phyloP scores from a whole-genome alignment of 139 green algal species.

The Coelastrella sp. region DNA sequence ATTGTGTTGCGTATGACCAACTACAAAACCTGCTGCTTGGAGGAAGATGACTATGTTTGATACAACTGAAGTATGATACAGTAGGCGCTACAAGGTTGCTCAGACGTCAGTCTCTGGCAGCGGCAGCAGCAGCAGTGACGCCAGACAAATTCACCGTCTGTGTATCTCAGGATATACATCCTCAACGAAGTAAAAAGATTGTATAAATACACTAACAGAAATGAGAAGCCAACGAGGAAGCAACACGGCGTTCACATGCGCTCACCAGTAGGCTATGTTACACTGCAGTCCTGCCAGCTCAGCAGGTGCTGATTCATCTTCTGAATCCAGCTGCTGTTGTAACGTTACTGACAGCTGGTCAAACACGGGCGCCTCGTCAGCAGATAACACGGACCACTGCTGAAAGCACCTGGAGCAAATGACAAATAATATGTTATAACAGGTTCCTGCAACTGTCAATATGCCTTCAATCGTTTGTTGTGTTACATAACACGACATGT shows the following conservation, averaged over 20 bases:
- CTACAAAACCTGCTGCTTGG: background rate
- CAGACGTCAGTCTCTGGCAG: slow-evolving; percentile 25
- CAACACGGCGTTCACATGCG: too few relatives aligned
- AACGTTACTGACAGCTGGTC: background rate
- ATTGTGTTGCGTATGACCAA: too few relatives aligned
- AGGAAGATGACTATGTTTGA: too few relatives aligned
- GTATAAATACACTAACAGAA: too few relatives aligned
- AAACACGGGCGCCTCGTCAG: slow-evolving; percentile 6
- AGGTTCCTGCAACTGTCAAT: too few relatives aligned
- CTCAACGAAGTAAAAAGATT: too few relatives aligned
- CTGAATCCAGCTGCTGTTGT: slow-evolving; percentile 11
- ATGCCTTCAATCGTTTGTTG: too few relatives aligned
- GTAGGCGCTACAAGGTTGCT: slow-evolving; percentile 26
- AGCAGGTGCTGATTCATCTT: slow-evolving; percentile 44
- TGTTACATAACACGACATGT: too few relatives aligned
- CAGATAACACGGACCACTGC: slow-evolving; percentile 56
- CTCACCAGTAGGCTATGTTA: slow-evolving; percentile 46
- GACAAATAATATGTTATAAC: background rate
- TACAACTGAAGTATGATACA: slow-evolving; percentile 34
- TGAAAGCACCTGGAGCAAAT: slow-evolving; percentile 12
- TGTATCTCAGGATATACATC: too few relatives aligned
- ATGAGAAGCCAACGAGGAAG: too few relatives aligned
- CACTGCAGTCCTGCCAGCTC: slow-evolving; percentile 40
- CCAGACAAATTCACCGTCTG: too few relatives aligned
- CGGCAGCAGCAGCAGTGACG: background rate